These are phyloP conservation scores for Paramecium caudatum DNA, from an alignment of 73 alveolate genomes.

Conservation along the genomic window DNA sequence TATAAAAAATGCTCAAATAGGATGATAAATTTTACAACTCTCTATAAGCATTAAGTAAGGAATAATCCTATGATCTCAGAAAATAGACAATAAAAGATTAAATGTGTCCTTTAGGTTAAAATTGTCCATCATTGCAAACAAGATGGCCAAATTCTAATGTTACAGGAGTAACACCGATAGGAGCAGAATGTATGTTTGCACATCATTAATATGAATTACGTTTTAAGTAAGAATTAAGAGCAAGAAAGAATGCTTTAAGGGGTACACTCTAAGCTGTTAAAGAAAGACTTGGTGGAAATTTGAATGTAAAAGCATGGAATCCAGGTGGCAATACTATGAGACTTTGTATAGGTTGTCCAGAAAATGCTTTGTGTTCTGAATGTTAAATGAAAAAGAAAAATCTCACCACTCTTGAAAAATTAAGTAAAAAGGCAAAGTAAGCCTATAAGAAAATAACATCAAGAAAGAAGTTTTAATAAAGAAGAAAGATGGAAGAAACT, in stretches of 20 bases:
- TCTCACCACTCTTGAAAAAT: not conserved
- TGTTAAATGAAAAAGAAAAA: conserved; percentile 45
- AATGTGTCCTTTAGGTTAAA: conserved; percentile 64
- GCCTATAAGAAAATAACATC: not conserved
- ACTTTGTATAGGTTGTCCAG: conserved; percentile 55
- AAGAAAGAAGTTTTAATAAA: conserved; percentile 5
- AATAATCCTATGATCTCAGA: conserved; percentile 30
- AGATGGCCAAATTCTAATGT: conserved; percentile 70
- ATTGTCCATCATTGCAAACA: conserved; percentile 63
- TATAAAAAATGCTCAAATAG: not conserved
- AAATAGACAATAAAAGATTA: conserved; percentile 27
- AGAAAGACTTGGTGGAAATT: conserved; percentile 39
- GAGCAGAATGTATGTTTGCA: conserved; percentile 83
- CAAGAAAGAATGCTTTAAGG: conserved; percentile 56
- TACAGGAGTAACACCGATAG: conserved; percentile 49
- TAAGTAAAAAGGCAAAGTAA: conserved; percentile 43
- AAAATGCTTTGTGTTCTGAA: conserved; percentile 57
- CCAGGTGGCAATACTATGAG: conserved; percentile 14
- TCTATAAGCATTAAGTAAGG: conserved; percentile 4
- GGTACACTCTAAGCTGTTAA: conserved; percentile 5
- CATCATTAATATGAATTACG: conserved; percentile 83
- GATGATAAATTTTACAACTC: not conserved
- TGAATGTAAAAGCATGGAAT: conserved; percentile 12
- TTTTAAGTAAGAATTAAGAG: conserved; percentile 21
- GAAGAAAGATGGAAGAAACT: conserved; percentile 28